These are phyloP conservation scores for Puccinia horiana DNA, from an alignment of 1,284 basidiomycete genomes.

Conservation along the genomic window DNA sequence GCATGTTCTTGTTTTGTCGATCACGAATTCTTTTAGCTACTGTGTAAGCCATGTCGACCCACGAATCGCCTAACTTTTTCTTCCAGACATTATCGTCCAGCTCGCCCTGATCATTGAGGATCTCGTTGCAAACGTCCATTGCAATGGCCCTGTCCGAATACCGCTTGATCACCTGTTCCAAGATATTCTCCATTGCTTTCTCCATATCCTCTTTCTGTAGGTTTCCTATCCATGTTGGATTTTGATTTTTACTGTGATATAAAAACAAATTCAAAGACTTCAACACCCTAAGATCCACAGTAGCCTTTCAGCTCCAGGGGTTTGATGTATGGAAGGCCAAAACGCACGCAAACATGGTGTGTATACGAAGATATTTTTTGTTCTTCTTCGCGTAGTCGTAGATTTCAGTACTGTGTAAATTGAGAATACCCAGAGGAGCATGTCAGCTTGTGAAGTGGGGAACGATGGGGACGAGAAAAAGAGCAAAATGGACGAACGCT, in stretches of 20 bases:
- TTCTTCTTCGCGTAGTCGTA: not conserved
- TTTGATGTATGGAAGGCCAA: not conserved
- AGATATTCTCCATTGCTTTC: not conserved
- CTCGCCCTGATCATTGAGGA: not conserved
- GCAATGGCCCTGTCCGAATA: not conserved
- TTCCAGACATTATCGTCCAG: not conserved
- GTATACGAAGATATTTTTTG: not conserved
- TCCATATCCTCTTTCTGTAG: not conserved
- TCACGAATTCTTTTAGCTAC: not conserved
- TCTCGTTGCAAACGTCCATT: slow-evolving; percentile 16
- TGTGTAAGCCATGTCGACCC: not conserved
- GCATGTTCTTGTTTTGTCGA: not conserved
- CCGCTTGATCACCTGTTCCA: not conserved
- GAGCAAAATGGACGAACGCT: not conserved
- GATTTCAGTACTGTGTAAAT: not conserved
- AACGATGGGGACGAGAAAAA: not conserved
- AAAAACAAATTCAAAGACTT: not conserved
- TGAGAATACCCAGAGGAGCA: not conserved
- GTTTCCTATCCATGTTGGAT: not conserved
- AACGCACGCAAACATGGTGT: slow-evolving; percentile 13
- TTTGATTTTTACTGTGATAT: not conserved
- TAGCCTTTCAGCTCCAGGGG: not conserved
- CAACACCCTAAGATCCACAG: not conserved
- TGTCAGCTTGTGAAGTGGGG: not conserved
- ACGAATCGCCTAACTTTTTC: not conserved